phyloP scores from a whole-genome alignment of 2,329 filamentous ascomycete genomes.

The Alternaria angustiovoidea region DNA sequence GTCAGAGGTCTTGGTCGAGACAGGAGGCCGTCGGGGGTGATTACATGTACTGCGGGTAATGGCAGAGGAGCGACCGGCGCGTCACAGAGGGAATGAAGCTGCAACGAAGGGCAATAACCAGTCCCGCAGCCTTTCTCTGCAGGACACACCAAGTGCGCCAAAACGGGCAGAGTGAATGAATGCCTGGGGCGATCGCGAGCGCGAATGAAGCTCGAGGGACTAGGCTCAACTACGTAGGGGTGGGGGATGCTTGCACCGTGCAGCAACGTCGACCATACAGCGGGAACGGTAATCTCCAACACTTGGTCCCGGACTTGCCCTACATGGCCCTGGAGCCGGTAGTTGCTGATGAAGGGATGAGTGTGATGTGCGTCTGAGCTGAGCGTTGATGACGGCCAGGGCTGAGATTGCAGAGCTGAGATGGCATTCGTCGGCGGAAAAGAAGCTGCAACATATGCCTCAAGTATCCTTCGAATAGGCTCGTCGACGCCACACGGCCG shows the following conservation, averaged over 20 bases:
- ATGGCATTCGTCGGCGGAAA: slow-evolving; percentile 1
- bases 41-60: slow-evolving; percentile 27
- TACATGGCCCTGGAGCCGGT: slow-evolving; percentile 14
- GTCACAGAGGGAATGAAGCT: slow-evolving; percentile 28
- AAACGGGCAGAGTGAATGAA: slow-evolving; percentile 28
- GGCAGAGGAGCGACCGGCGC: slow-evolving; percentile 32
- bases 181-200: slow-evolving; percentile 25
- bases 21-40: slow-evolving; percentile 29
- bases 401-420: background rate
- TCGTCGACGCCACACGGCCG: slow-evolving; percentile 1
- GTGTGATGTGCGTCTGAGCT: slow-evolving; percentile 3
- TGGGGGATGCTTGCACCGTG: slow-evolving; percentile 25
- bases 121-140: slow-evolving; percentile 31
- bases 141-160: slow-evolving; percentile 23
- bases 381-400: slow-evolving; percentile 6
- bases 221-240: slow-evolving; percentile 27
- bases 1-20: slow-evolving; percentile 18
- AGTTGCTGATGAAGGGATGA: background rate
- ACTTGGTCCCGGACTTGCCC: slow-evolving; percentile 7
- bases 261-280: slow-evolving; percentile 11
- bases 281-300: slow-evolving; percentile 17
- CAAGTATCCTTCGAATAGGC: slow-evolving; percentile 3
- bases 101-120: slow-evolving; percentile 25
- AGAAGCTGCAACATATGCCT: slow-evolving; percentile 17
- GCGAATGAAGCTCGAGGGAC: slow-evolving; percentile 34